Percentiles rank a stretch among this genome's conserved stretches.
phyloP scores from a whole-genome alignment of 257 asterid genomes.

The Lithospermum erythrorhizon region DNA sequence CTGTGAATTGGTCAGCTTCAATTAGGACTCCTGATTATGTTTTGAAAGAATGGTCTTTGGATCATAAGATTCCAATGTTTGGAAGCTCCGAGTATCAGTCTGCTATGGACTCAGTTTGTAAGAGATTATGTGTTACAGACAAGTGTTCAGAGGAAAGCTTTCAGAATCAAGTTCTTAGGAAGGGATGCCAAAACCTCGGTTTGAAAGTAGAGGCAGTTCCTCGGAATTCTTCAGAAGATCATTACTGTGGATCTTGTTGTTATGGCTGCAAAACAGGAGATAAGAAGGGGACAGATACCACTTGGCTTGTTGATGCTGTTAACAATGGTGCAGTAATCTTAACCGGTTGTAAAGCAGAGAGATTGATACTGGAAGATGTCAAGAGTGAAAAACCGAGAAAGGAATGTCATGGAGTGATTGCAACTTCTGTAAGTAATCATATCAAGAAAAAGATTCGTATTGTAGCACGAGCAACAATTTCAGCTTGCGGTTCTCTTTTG shows the following conservation, averaged over 20 bases:
- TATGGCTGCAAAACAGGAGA: conserved; percentile 83
- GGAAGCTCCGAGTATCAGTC: conserved; percentile 39
- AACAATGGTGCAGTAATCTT: conserved; percentile 55
- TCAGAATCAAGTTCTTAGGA: conserved; percentile 55
- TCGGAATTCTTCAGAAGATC: conserved; percentile 57
- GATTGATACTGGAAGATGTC: conserved; percentile 27
- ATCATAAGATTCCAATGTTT: conserved; percentile 39
- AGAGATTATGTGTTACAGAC: conserved; percentile 69
- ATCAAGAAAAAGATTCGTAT: conserved; percentile 33
- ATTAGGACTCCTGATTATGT: conserved; percentile 61
- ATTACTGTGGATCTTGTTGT: conserved; percentile 83
- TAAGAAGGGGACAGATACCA: conserved; percentile 66
- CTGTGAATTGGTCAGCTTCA: conserved; percentile 80
- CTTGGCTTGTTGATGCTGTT: conserved; percentile 90
- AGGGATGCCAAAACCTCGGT: conserved; percentile 68
- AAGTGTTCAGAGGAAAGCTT: conserved; percentile 47
- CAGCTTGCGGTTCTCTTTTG: conserved; percentile 67
- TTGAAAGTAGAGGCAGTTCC: conserved; percentile 41
- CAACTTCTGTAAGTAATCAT: conserved; percentile 24
- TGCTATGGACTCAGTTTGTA: conserved; percentile 71
- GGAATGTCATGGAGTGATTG: conserved; percentile 62
- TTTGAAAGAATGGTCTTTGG: conserved; percentile 64
- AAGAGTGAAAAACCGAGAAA: conserved; percentile 18
- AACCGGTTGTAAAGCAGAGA: conserved; percentile 65
- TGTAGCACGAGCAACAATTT: conserved; percentile 46